These are phyloP conservation scores for Pestalotiopsis sp. DNA, from an alignment of 2,329 filamentous ascomycete genomes.

Conservation along the genomic window DNA sequence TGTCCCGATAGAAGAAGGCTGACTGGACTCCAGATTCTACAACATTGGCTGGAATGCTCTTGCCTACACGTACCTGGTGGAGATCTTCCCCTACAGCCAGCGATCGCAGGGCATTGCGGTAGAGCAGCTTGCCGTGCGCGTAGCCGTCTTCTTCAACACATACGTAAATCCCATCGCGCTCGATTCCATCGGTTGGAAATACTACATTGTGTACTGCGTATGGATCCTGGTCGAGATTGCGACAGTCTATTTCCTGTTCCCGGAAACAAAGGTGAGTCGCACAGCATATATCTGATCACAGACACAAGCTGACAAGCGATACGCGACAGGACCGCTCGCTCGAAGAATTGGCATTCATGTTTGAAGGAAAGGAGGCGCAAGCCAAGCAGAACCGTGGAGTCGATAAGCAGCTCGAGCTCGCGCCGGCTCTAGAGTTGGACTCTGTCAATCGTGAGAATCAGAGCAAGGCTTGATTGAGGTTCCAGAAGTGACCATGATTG, in stretches of 20 bases:
- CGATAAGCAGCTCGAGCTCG: slow-evolving; percentile 30
- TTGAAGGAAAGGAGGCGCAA: slow-evolving; percentile 32
- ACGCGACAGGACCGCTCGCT: slow-evolving; percentile 25
- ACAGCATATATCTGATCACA: background rate
- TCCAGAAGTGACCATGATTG: background rate
- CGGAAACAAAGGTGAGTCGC: slow-evolving; percentile 29
- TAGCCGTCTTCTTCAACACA: slow-evolving; percentile 47
- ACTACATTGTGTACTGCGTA: slow-evolving; percentile 37
- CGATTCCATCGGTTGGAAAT: slow-evolving; percentile 39
- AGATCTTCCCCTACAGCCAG: slow-evolving; percentile 39
- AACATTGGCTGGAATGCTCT: slow-evolving; percentile 38
- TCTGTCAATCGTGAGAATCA: background rate
- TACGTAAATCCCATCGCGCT: slow-evolving; percentile 48
- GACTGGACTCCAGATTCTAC: slow-evolving; percentile 27
- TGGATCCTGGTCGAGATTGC: slow-evolving; percentile 36
- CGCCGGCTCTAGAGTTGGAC: slow-evolving; percentile 10
- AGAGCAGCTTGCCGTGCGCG: slow-evolving; percentile 37
- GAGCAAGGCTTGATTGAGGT: background rate
- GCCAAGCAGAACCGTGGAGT: slow-evolving; percentile 26
- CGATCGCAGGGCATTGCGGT: slow-evolving; percentile 39
- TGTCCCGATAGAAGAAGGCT: background rate
- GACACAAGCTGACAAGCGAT: background rate
- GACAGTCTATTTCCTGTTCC: slow-evolving; percentile 35
- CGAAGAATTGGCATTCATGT: slow-evolving; percentile 36
- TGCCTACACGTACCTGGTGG: slow-evolving; percentile 40